These are phyloP conservation scores for Crithidia thermophila DNA, from an alignment of 208 protist genomes.

Conservation along the genomic window DNA sequence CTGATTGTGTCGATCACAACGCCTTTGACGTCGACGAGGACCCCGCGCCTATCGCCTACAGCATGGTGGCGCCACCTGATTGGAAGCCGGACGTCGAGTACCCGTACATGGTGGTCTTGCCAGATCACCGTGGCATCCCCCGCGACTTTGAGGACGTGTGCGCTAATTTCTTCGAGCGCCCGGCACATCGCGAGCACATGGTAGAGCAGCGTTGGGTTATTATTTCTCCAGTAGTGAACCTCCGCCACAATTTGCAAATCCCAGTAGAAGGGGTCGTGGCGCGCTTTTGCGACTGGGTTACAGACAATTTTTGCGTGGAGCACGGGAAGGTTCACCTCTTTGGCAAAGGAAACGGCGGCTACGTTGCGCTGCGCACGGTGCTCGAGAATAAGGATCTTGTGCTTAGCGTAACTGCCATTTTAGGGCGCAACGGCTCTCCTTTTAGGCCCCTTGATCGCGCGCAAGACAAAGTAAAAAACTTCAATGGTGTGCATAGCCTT, in stretches of 20 bases:
- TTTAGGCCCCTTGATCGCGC: constrained; percentile 74
- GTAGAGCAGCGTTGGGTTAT: constrained; percentile 76
- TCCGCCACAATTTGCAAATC: constrained; percentile 79
- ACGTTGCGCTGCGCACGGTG: constrained; percentile 76
- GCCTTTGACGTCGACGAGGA: constrained; percentile 72
- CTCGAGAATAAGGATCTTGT: constrained; percentile 77
- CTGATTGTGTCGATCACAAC: constrained; percentile 80
- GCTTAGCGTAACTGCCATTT: constrained; percentile 77
- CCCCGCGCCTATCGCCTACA: constrained; percentile 72
- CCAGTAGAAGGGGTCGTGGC: constrained; percentile 83
- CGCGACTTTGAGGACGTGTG: constrained; percentile 90
- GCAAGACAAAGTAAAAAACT: constrained; percentile 79
- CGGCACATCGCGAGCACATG: constrained; percentile 70
- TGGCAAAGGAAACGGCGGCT: constrained; percentile 83
- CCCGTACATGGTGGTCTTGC: constrained; percentile 84
- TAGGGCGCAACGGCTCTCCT: constrained; percentile 73
- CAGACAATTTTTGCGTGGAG: constrained; percentile 74
- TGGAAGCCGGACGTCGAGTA: constrained; percentile 64
- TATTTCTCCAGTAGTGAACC: constrained; percentile 75
- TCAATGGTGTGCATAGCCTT: constrained; percentile 81
- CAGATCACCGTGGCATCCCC: constrained; percentile 73
- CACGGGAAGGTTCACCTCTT: constrained; percentile 82
- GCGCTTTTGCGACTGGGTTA: constrained; percentile 88
- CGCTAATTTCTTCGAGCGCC: constrained; percentile 86
- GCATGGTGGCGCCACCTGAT: constrained; percentile 70